Evolutionary conservation across 2,329 filamentous ascomycete genomes (phyloP).

Genomic region (Trichoderma endophyticum): DNA sequence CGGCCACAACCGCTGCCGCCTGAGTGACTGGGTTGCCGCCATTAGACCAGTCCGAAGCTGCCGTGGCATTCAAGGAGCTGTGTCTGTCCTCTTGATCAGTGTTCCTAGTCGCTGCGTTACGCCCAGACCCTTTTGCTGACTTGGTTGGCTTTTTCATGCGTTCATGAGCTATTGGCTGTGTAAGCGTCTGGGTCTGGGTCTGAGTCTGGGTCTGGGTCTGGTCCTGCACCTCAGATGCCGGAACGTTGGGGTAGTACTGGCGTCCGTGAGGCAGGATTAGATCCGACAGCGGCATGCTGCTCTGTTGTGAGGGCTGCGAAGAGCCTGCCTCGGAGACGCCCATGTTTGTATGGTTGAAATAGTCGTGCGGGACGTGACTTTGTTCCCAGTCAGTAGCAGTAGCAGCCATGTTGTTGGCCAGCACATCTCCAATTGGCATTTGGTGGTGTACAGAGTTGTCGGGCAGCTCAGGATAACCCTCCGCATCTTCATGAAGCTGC

Average conservation of each 20-base stretch:
- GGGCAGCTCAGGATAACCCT: conserved; percentile 17
- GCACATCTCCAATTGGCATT: conserved; percentile 29
- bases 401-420: conserved; percentile 25
- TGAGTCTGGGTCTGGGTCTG: background rate
- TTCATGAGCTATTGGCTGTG: background rate
- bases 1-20: conserved; percentile 2
- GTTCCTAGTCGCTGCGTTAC: background rate
- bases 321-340: conserved; percentile 27
- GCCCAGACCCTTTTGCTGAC: background rate
- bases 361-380: conserved; percentile 23
- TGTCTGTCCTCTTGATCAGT: background rate
- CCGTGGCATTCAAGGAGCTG: background rate
- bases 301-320: conserved; percentile 21
- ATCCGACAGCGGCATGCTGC: conserved; percentile 1
- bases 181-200: background rate
- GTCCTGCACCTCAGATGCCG: background rate
- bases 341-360: conserved; percentile 31
- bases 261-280: conserved; percentile 24
- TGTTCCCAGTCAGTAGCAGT: conserved; percentile 22
- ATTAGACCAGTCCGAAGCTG: conserved; percentile 8
- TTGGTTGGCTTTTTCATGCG: background rate
- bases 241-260: conserved; percentile 22
- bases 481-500: conserved; percentile 20
- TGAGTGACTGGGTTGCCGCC: conserved; percentile 5
- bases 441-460: conserved; percentile 28